phyloP scores from a whole-genome alignment of 192 early-diverging fungal species.

The Obelidium mucronatum region DNA sequence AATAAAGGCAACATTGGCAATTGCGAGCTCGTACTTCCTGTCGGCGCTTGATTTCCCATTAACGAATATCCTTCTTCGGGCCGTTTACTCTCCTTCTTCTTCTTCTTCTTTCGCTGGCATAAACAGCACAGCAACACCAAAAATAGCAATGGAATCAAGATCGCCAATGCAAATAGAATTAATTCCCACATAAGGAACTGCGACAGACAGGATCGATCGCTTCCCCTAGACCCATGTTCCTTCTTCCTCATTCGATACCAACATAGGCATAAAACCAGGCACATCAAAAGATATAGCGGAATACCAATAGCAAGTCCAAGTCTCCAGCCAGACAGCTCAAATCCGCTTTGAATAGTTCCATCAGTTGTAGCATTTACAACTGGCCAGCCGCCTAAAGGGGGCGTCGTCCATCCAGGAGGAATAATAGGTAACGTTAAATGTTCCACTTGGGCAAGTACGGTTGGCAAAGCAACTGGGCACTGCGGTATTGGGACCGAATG shows the following conservation, averaged over 20 bases:
- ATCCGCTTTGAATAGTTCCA: no score
- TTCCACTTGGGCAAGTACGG: not conserved
- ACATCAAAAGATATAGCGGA: slow-evolving; percentile 6
- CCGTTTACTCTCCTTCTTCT: not conserved
- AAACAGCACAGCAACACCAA: slow-evolving; percentile 5
- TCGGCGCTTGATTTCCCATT: no score
- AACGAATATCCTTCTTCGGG: no score
- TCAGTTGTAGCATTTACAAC: slow-evolving; percentile 21
- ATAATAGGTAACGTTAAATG: slow-evolving; percentile 17
- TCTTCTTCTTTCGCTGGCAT: not conserved
- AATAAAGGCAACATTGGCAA: no score
- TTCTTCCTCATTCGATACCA: not conserved
- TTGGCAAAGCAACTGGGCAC: not conserved
- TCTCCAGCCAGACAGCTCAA: slow-evolving; percentile 11
- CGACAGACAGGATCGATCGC: not conserved
- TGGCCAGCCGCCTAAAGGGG: slow-evolving; percentile 11
- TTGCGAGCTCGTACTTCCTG: no score
- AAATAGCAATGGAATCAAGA: slow-evolving; percentile 13
- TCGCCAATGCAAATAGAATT: not conserved
- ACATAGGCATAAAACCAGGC: slow-evolving; percentile 1
- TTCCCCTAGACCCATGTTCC: not conserved
- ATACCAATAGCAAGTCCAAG: slow-evolving; percentile 10
- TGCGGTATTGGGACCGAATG: slow-evolving; percentile 9
- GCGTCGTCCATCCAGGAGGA: slow-evolving; percentile 23
- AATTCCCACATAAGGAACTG: slow-evolving; percentile 9